A percentile compares a stretch with the other conserved stretches of the same genome.
Conservation (phyloP, 345 rosid species). For the Rubroshorea leprosula region DNA sequence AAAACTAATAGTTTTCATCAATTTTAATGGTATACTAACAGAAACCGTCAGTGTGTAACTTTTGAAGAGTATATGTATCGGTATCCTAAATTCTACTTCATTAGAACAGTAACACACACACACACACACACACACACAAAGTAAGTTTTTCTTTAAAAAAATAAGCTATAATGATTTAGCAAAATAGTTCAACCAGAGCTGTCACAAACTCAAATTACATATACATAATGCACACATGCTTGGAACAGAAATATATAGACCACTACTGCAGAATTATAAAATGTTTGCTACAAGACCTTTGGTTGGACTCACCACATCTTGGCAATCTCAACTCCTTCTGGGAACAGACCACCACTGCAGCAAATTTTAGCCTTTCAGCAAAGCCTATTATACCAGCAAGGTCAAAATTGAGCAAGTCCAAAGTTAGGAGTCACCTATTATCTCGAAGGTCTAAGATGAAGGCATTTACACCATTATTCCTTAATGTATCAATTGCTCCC, state of each 20-base stretch:
- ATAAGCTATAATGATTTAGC: too few relatives aligned
- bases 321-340: constrained; percentile 95
- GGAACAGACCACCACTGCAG: constrained; percentile 95
- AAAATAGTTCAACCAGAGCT: too few relatives aligned
- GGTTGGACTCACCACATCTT: constrained; percentile 66
- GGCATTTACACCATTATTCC: constrained; percentile 61
- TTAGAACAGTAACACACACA: too few relatives aligned
- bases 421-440: constrained; percentile 65
- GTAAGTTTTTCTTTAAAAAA: too few relatives aligned
- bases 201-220: not conserved
- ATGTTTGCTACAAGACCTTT: not conserved
- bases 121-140: too few relatives aligned
- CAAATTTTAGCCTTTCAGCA: constrained; percentile 37
- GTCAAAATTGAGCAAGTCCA: constrained; percentile 16
- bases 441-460: constrained; percentile 94
- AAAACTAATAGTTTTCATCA: too few relatives aligned
- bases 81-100: too few relatives aligned
- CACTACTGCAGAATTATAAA: too few relatives aligned
- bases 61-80: too few relatives aligned
- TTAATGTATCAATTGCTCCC: constrained; percentile 71
- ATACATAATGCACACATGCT: not conserved
- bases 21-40: too few relatives aligned
- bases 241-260: too few relatives aligned
- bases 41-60: too few relatives aligned
- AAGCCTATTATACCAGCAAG: constrained; percentile 19